Conservation (phyloP, 2,329 filamentous ascomycete genomes). For the Apiospora kogelbergensis region DNA sequence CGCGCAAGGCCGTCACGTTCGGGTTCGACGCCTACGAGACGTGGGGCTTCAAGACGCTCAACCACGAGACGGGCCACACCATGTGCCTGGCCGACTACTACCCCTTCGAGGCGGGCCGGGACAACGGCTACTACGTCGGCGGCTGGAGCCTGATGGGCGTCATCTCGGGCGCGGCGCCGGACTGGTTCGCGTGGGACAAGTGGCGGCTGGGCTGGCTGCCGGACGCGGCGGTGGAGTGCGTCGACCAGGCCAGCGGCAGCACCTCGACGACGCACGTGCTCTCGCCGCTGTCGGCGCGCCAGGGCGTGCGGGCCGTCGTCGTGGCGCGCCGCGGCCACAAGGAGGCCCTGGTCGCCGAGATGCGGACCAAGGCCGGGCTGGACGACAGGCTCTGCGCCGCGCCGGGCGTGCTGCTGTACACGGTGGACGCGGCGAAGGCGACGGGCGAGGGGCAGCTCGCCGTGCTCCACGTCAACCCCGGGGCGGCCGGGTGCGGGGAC, state of each 20-base stretch:
- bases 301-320: constrained; percentile 29
- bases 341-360: constrained; percentile 32
- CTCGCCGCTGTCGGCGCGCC: constrained; percentile 20
- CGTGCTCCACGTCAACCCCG: constrained; percentile 33
- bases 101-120: constrained; percentile 23
- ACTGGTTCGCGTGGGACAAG: constrained; percentile 40
- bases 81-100: constrained; percentile 40
- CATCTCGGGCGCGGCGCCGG: constrained; percentile 33
- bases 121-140: constrained; percentile 32
- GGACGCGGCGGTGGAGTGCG: constrained; percentile 34
- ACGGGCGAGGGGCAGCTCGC: constrained; percentile 32
- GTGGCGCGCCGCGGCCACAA: constrained; percentile 25
- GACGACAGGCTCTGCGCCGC: constrained; percentile 28
- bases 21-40: constrained; percentile 30
- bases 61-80: constrained; percentile 39
- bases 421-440: constrained; percentile 26
- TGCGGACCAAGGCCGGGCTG: constrained; percentile 24
- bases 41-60: constrained; percentile 35
- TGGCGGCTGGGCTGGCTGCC: constrained; percentile 38
- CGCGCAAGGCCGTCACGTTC: constrained; percentile 26
- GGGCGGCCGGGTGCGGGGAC: constrained; percentile 27
- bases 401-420: constrained; percentile 36
- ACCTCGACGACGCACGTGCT: constrained; percentile 22
- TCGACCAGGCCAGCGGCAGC: constrained; percentile 24
- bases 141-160: constrained; percentile 39